Evolutionary conservation across 441 rosid genomes (phyloP), one percentile per base, ranked within the genome.

Genomic region (Erysimum pusillum): DNA sequence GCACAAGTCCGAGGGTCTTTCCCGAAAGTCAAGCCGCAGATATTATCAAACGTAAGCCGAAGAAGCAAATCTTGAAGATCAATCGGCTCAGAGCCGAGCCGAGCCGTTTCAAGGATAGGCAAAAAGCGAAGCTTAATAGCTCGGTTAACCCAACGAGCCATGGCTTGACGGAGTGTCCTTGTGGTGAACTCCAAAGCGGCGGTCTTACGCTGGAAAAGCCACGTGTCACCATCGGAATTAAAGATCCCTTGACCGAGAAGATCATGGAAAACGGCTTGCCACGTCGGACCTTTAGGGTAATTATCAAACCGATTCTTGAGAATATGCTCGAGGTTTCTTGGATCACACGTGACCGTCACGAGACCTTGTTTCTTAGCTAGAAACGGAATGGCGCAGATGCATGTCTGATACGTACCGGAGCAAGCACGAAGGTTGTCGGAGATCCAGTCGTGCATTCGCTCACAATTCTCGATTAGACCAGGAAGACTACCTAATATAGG

Each of bases 141-240:
- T 18, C 89, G 87, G 77, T 82, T 89, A 31, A 96, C 91, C 99
- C 99, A 96, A 1, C 98, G 89, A 74, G 92, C 92, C 99, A 96
- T 96, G 76, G 99, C 99, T 65, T 89, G 97, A 71, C 99, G 98
- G 15, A 96, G 96, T 4, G 98, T 96, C 83, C 97, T 77, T n/a
- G 99, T 95, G 75, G 99, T 93, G 79, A 96, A 96, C 76, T 96
- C 99, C 69, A 96, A 87, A 9, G 99, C 97, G 15, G 99, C 98
- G 3, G 99, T 96, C 73, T 86, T 96, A 22, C 99, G 84, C 74
- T 93, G 99, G 77, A 89, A 93, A 34, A 88, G 88, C 99, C 98
- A 96, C 82, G 97, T 90, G 84, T 90, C 91, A 0, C 98, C 97
- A 10, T 96, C 98, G 3, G 98, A 91, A 58, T 96, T 96, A 75